Conservation (phyloP, 202 grass and related monocot genomes). For the Schoenoplectus tabernaemontani region DNA sequence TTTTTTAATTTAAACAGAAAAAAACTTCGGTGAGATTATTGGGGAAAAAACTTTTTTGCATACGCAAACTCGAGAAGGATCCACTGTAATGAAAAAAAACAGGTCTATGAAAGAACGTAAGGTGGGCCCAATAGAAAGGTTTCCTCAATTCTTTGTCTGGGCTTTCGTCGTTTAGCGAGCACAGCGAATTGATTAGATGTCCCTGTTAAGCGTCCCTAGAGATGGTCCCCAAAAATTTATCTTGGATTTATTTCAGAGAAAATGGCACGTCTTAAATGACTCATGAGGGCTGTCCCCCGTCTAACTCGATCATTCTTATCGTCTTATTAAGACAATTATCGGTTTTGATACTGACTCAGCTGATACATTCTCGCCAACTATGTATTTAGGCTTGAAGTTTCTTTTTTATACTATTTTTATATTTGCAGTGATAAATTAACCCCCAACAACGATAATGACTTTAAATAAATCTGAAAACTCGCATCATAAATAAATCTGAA, state of each 20-base stretch:
- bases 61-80: too few species aligned
- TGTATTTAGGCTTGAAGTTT: too few species aligned
- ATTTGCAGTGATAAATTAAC: too few species aligned
- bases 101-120: neutral
- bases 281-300: constrained; percentile 18
- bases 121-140: neutral
- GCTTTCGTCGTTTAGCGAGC: constrained; percentile 17
- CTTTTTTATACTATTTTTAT: too few species aligned
- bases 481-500: too few species aligned
- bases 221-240: neutral
- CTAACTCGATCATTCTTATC: neutral
- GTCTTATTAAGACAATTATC: constrained; percentile 9
- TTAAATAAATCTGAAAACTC: too few species aligned
- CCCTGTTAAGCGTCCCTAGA: neutral
- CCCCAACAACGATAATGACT: too few species aligned
- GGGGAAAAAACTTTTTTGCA: too few species aligned
- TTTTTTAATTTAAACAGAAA: too few species aligned
- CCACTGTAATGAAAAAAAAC: neutral
- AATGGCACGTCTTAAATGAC: constrained; percentile 23
- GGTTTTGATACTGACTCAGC: neutral
- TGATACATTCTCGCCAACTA: neutral
- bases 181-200: constrained; percentile 20
- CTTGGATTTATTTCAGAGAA: constrained; percentile 23
- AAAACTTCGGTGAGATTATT: too few species aligned
- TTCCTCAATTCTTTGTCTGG: constrained; percentile 11